A percentile compares a stretch with the other conserved stretches of the same genome.
phyloP scores from a whole-genome alignment of 176 grass and related monocot genomes.

The Elaeis guineensis region DNA sequence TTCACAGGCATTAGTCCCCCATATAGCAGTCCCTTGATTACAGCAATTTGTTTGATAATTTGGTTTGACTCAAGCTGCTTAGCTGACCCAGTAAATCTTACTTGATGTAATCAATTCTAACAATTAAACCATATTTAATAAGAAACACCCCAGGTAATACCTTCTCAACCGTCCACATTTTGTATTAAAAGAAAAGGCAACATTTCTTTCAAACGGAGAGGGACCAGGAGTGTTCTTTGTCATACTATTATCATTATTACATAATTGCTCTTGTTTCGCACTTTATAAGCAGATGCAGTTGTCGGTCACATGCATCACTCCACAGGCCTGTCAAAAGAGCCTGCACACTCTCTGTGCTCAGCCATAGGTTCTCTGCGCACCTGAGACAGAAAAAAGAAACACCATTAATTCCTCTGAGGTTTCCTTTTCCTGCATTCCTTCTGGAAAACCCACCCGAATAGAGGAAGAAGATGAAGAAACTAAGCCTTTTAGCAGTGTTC shows the following conservation, averaged over 20 bases:
- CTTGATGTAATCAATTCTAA: neutral
- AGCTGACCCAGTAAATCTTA: slow-evolving; percentile 1
- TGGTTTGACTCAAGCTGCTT: too few relatives aligned
- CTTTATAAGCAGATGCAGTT: neutral
- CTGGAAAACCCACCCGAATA: neutral
- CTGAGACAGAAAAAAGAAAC: neutral
- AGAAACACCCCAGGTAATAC: neutral
- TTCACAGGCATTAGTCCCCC: too few relatives aligned
- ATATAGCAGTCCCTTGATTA: too few relatives aligned
- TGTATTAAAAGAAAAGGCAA: neutral
- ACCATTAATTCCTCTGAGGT: neutral
- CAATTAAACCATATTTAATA: too few relatives aligned
- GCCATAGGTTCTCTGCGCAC: neutral
- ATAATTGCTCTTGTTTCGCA: neutral
- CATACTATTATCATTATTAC: too few relatives aligned
- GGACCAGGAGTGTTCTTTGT: too few relatives aligned
- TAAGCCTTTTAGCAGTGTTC: neutral
- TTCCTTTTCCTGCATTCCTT: neutral
- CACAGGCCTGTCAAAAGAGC: neutral
- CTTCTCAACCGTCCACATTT: neutral
- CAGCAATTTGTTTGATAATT: neutral
- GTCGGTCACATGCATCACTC: neutral
- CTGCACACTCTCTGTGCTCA: neutral
- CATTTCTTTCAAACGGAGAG: too few relatives aligned
- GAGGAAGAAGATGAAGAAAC: neutral